phyloP scores from a whole-genome alignment of 2,329 filamentous ascomycete genomes.

The Conoideocrella luteorostrata region DNA sequence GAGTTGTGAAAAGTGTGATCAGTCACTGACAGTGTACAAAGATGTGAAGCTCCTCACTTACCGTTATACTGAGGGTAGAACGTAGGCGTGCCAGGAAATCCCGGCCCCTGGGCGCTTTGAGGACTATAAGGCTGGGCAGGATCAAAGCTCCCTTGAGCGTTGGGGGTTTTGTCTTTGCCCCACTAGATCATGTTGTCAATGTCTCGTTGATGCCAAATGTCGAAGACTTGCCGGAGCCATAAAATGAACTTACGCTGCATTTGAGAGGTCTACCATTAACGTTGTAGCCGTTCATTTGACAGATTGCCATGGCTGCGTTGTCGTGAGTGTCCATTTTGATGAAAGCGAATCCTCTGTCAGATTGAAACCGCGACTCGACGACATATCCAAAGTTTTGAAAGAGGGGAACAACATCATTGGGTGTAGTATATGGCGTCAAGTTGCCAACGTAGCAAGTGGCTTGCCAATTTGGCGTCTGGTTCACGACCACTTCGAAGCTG shows the following conservation, averaged over 20 bases:
- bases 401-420: conserved; percentile 91
- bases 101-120: conserved; percentile 65
- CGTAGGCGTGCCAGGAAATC: conserved; percentile 71
- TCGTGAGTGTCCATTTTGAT: conserved; percentile 99
- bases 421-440: conserved; percentile 92
- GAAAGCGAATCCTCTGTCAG: conserved; percentile 95
- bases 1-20: neutral
- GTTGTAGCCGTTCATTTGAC: conserved; percentile 95
- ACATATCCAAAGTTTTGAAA: conserved; percentile 99
- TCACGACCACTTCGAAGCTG: conserved; percentile 94
- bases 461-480: conserved; percentile 95
- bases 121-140: conserved; percentile 67
- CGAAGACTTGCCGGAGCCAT: conserved; percentile 10
- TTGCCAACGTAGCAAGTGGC: conserved; percentile 98
- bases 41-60: conserved; percentile 32
- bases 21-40: conserved; percentile 4
- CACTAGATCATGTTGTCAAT: conserved; percentile 52
- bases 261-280: conserved; percentile 95
- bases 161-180: conserved; percentile 97
- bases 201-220: neutral
- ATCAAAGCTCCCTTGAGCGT: conserved; percentile 58
- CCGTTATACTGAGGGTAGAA: conserved; percentile 95
- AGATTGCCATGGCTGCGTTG: conserved; percentile 97
- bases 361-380: conserved; percentile 94
- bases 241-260: conserved; percentile 77